phyloP scores from a whole-genome alignment of 2,329 filamentous ascomycete genomes.

The Geosmithia flava region DNA sequence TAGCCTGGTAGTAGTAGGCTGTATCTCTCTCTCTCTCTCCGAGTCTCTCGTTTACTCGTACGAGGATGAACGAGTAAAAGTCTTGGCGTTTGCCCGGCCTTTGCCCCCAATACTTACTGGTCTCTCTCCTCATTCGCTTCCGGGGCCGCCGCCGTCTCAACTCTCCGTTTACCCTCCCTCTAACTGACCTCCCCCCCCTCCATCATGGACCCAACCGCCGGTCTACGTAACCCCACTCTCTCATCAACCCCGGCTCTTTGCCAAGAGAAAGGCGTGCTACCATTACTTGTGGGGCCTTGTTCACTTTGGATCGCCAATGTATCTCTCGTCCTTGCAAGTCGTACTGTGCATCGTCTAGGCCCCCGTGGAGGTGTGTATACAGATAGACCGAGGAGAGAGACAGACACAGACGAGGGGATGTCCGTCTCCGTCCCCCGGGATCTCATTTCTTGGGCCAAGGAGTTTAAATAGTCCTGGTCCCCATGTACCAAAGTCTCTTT shows the following conservation, averaged over 20 bases:
- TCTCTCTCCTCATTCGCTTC: neutral
- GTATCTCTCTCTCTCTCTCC: too few relatives aligned
- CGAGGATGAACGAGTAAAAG: too few relatives aligned
- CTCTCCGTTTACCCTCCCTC: neutral
- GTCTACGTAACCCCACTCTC: neutral
- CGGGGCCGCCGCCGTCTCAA: neutral
- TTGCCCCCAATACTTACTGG: too few relatives aligned
- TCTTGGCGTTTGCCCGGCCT: too few relatives aligned
- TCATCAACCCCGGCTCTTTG: neutral
- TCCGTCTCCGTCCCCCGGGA: too few relatives aligned
- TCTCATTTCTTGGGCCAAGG: too few relatives aligned
- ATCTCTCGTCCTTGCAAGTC: neutral
- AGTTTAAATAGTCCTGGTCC: constrained; percentile 2
- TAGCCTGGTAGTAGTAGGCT: too few relatives aligned
- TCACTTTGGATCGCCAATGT: neutral
- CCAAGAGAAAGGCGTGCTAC: neutral
- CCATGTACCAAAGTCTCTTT: constrained; percentile 5
- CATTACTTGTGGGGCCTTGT: neutral
- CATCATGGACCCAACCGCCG: neutral
- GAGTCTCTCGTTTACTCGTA: too few relatives aligned
- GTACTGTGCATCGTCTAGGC: neutral
- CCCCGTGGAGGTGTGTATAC: too few relatives aligned
- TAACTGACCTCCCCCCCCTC: neutral
- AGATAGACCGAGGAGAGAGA: too few relatives aligned
- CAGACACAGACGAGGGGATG: too few relatives aligned